Conservation (phyloP, 108 stramenopile genomes). For the Mediolabrus comicus region DNA sequence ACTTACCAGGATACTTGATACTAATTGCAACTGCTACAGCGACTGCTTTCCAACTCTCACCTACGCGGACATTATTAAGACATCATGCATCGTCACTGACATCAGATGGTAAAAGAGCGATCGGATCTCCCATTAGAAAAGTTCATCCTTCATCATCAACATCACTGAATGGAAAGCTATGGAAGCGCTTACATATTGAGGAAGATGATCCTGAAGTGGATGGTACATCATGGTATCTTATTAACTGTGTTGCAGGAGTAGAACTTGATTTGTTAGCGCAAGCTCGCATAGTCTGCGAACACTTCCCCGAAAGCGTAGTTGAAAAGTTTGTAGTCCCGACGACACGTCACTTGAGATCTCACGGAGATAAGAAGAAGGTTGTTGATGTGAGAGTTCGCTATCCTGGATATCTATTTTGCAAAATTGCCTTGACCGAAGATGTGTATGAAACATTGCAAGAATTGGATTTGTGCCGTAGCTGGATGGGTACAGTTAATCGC, state of each 20-base stretch:
- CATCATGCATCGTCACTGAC: neutral
- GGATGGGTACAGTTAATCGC: slow-evolving; percentile 85
- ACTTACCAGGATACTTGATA: neutral
- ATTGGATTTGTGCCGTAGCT: slow-evolving; percentile 72
- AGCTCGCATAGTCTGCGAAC: slow-evolving; percentile 40
- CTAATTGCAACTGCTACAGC: neutral
- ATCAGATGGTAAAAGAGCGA: neutral
- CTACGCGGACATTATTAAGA: neutral
- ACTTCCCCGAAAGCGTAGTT: slow-evolving; percentile 43
- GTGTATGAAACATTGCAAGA: slow-evolving; percentile 74
- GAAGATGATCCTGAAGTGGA: slow-evolving; percentile 54
- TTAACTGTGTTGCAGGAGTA: slow-evolving; percentile 83
- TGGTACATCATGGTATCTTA: slow-evolving; percentile 69
- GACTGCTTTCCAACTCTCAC: slow-evolving; percentile 3
- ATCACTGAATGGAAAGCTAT: slow-evolving; percentile 44
- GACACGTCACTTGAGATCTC: slow-evolving; percentile 53
- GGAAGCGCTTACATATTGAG: slow-evolving; percentile 67
- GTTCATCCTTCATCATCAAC: slow-evolving; percentile 2
- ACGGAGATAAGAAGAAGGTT: slow-evolving; percentile 82
- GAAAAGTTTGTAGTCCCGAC: slow-evolving; percentile 76
- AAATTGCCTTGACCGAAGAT: slow-evolving; percentile 61
- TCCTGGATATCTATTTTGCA: slow-evolving; percentile 86
- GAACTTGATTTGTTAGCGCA: slow-evolving; percentile 71
- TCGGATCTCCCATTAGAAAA: neutral
- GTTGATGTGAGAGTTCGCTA: slow-evolving; percentile 78